A percentile compares a stretch with the other conserved stretches of the same genome.
These are phyloP conservation scores for Fistulina hepatica DNA, from an alignment of 1,284 basidiomycete genomes.

Conservation along the genomic window DNA sequence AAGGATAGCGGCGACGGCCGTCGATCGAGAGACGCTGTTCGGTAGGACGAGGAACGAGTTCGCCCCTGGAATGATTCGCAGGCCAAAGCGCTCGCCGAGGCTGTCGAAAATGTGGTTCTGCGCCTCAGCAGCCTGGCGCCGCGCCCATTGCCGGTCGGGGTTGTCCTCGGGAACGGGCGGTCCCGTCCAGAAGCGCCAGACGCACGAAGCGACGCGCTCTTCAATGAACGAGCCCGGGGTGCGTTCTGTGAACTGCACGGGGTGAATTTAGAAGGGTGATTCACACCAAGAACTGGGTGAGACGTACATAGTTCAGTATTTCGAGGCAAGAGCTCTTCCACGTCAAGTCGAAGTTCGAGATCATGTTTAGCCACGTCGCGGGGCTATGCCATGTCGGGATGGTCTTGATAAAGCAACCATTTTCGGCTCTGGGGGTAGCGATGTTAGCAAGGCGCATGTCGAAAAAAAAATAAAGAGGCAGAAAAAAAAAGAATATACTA, in stretches of 20 bases:
- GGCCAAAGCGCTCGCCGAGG: slow-evolving; percentile 68
- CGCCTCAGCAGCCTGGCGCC: slow-evolving; percentile 78
- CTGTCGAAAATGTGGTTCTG: slow-evolving; percentile 87
- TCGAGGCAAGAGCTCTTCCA: slow-evolving; percentile 76
- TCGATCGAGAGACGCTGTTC: slow-evolving; percentile 72
- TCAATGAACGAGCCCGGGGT: slow-evolving; percentile 80
- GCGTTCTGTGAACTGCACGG: slow-evolving; percentile 68
- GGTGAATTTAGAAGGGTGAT: slow-evolving; percentile 1
- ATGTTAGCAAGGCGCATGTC: not conserved
- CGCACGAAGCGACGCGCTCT: slow-evolving; percentile 73
- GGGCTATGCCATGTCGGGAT: slow-evolving; percentile 19
- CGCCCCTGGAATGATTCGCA: slow-evolving; percentile 69
- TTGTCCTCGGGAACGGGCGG: slow-evolving; percentile 31
- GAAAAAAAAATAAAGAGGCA: too few species aligned
- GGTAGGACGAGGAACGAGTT: slow-evolving; percentile 78
- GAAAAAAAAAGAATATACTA: too few species aligned
- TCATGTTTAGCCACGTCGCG: slow-evolving; percentile 64
- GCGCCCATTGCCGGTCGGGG: slow-evolving; percentile 64
- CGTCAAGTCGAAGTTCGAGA: slow-evolving; percentile 64
- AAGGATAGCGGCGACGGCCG: slow-evolving; percentile 66
- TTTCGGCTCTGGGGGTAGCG: slow-evolving; percentile 50
- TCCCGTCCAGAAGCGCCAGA: slow-evolving; percentile 76
- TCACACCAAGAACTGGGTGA: slow-evolving; percentile 1
- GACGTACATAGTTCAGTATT: slow-evolving; percentile 68
- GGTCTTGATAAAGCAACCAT: slow-evolving; percentile 64